Evolutionary conservation across 352 stramenopile species (phyloP).

Genomic region (Phytophthora ohioensis): DNA sequence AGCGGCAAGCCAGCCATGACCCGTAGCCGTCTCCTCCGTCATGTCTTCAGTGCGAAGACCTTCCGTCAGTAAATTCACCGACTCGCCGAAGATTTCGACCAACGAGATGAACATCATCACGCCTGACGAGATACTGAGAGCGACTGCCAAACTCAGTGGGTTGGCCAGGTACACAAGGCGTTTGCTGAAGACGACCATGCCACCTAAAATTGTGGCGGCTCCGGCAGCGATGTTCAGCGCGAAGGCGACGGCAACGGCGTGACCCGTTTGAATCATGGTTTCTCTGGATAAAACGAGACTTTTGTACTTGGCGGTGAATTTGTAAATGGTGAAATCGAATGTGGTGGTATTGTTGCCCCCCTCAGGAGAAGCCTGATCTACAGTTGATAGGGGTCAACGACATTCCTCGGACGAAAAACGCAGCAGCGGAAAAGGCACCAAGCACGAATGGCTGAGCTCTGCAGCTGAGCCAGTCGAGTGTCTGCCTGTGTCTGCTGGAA

Average conservation of each 20-base stretch:
- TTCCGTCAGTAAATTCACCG: conserved; percentile 24
- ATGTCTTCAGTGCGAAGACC: conserved; percentile 22
- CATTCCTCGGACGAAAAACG: neutral
- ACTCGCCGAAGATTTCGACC: conserved; percentile 27
- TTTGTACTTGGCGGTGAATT: conserved; percentile 14
- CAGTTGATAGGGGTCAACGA: neutral
- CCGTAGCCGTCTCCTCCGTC: conserved; percentile 21
- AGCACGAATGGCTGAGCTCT: conserved; percentile 4
- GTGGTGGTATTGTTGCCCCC: neutral
- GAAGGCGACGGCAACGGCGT: conserved; percentile 9
- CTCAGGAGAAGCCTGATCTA: neutral
- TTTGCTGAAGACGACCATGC: conserved; percentile 29
- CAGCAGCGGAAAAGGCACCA: neutral
- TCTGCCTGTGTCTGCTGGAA: neutral
- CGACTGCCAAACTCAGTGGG: conserved; percentile 22
- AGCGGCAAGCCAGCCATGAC: conserved; percentile 16
- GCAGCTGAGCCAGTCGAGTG: neutral
- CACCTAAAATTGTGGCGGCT: conserved; percentile 20
- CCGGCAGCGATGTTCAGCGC: conserved; percentile 3
- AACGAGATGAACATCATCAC: conserved; percentile 30
- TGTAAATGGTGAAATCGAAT: conserved; percentile 2
- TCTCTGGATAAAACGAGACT: too few relatives aligned
- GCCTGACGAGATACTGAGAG: conserved; percentile 7
- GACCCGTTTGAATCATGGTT: conserved; percentile 24
- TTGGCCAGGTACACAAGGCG: conserved; percentile 25